Evolutionary conservation across 140 eudicot genomes (phyloP), one percentile per base, ranked within the genome.

Genomic region (Flaveria floridana): DNA sequence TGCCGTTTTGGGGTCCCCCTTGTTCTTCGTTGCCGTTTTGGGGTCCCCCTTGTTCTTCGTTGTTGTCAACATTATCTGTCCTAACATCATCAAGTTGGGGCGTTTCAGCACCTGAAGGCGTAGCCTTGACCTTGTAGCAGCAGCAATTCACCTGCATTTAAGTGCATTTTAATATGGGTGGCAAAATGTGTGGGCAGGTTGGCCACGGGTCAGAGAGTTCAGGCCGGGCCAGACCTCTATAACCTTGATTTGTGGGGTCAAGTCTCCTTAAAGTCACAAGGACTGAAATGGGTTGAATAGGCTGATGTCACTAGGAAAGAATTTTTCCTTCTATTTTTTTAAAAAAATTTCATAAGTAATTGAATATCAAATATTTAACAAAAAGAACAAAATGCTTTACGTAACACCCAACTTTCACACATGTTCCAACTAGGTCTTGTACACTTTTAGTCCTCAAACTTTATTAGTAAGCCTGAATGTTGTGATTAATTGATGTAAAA

Each of bases 31-130:
- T 2, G 63, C 26, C 4, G 26, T 56, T 65, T 56, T 56, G 23
- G 13, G 63, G 28, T 1, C 3, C 63, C 63, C 2, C 26, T 7
- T 5, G 63, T 30, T 30, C 28, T 57, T 57, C 28, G 14, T 19
- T 19, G 64, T 34, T 0, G 19, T 67, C 52, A 42, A 42, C 56
- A 67, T 42, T 20, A 66, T 41, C 30, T 6, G 20, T 2, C 44
- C 9, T 14, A 23, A 13, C 74, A 47, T 23, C 74, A 44, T 25
- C 64, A 10, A 47, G 28, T n/a, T 28, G 64, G 64, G 75, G 18
- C 30, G 63, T 70, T 50, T 70, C 64, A 70, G 63, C 61, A 69
- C 9, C 63, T 10, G 62, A 15, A 70, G 75, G 28, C 7, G 5
- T 10, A 12, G 12, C 28, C 30, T n/a, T 52, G 19, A 71, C 4